Evolutionary conservation across 306 rosid genomes (phyloP).

Genomic region (Prunus mongolica): DNA sequence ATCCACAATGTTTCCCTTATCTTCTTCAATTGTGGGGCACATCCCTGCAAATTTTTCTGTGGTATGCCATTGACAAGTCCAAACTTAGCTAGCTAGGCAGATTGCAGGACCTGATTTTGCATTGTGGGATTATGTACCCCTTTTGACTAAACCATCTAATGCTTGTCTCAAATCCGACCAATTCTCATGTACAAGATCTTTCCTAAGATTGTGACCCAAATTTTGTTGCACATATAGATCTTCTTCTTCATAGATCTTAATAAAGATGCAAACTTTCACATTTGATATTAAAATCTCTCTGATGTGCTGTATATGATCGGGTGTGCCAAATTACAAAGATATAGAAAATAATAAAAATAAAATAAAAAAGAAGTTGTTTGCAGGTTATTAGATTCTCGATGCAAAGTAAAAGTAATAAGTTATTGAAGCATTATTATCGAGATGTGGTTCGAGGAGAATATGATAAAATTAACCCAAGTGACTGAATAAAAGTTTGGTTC

Average conservation of each 20-base stretch:
- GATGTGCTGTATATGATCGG: constrained; percentile 9
- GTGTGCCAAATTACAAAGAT: constrained; percentile 12
- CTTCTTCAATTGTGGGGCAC: constrained; percentile 26
- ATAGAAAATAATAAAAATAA: neutral
- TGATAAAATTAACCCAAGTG: constrained; percentile 3
- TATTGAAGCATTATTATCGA: constrained; percentile 44
- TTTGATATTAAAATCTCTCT: constrained; percentile 4
- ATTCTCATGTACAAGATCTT: constrained; percentile 33
- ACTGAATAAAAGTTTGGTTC: constrained; percentile 18
- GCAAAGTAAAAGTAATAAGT: constrained; percentile 25
- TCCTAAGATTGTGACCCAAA: constrained; percentile 29
- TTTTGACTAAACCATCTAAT: neutral
- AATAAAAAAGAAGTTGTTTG: neutral
- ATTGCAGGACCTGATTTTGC: neutral
- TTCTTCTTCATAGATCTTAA: constrained; percentile 2
- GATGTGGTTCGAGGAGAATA: constrained; percentile 30
- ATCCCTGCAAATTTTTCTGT: constrained; percentile 3
- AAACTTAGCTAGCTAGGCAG: neutral
- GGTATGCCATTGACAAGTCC: constrained; percentile 7
- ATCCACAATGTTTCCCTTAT: constrained; percentile 25
- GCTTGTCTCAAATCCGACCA: constrained; percentile 32
- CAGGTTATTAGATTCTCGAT: constrained; percentile 35
- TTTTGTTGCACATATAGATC: constrained; percentile 22
- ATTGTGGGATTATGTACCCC: neutral
- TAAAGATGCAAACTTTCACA: constrained; percentile 13